A percentile compares a stretch with the other conserved stretches of the same genome.
phyloP scores from a whole-genome alignment of 2,329 filamentous ascomycete genomes.

The Ophiostoma australiae region DNA sequence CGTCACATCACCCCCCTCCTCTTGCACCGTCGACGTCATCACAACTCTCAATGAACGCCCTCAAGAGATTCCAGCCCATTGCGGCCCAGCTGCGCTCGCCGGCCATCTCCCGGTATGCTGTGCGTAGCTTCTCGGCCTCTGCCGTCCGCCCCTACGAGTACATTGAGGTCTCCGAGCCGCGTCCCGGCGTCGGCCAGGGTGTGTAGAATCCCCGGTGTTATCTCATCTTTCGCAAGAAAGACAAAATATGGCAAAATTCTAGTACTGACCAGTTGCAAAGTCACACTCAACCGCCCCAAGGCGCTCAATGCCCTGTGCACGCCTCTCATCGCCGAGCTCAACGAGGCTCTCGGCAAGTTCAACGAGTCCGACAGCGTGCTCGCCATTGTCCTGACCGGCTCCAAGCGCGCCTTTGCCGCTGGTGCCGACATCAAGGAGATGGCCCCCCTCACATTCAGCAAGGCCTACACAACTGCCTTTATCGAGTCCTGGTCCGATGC shows the following conservation, averaged over 20 bases:
- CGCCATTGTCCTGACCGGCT: slow-evolving; percentile 82
- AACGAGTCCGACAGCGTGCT: slow-evolving; percentile 65
- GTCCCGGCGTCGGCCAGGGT: slow-evolving; percentile 89
- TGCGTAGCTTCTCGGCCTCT: slow-evolving; percentile 49
- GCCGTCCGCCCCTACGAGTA: slow-evolving; percentile 61
- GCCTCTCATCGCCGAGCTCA: slow-evolving; percentile 85
- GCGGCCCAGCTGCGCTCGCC: slow-evolving; percentile 55
- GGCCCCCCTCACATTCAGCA: slow-evolving; percentile 82
- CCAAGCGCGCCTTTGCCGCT: slow-evolving; percentile 83
- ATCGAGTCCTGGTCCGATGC: slow-evolving; percentile 92
- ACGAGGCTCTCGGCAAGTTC: slow-evolving; percentile 67
- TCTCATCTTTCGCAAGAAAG: not conserved
- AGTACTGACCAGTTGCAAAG: slow-evolving; percentile 42
- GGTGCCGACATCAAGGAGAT: slow-evolving; percentile 99
- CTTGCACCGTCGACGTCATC: not conserved
- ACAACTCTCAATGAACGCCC: slow-evolving; percentile 43
- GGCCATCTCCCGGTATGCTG: slow-evolving; percentile 49
- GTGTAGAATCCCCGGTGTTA: slow-evolving; percentile 32
- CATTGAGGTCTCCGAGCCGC: slow-evolving; percentile 75
- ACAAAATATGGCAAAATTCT: not conserved
- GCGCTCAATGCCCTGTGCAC: slow-evolving; percentile 91
- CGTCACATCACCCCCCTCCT: not conserved
- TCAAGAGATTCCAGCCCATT: slow-evolving; percentile 57
- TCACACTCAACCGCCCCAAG: slow-evolving; percentile 90
- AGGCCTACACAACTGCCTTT: slow-evolving; percentile 84